A percentile compares a stretch with the other conserved stretches of the same genome.
These are phyloP conservation scores for Remersonia thermophila DNA, from an alignment of 2,329 filamentous ascomycete species.

Conservation along the genomic window DNA sequence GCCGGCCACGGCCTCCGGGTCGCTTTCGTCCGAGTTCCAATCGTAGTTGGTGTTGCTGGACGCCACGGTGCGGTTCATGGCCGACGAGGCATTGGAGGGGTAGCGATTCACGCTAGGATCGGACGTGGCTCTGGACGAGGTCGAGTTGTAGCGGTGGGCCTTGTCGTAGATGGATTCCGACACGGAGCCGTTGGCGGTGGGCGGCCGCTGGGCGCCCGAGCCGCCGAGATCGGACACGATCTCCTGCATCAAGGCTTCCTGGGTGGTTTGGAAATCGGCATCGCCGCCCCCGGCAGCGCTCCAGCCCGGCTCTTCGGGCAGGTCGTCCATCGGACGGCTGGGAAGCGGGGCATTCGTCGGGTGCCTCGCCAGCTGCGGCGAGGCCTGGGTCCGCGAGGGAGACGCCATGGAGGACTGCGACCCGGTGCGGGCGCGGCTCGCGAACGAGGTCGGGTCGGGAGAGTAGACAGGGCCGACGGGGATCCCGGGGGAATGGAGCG, in stretches of 20 bases:
- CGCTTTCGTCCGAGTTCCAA: slow-evolving; percentile 59
- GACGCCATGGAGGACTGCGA: slow-evolving; percentile 37
- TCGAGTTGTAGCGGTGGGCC: slow-evolving; percentile 39
- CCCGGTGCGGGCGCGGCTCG: slow-evolving; percentile 35
- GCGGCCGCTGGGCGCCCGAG: slow-evolving; percentile 26
- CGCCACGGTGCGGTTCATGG: slow-evolving; percentile 26
- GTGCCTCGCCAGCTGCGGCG: slow-evolving; percentile 39
- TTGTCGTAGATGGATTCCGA: slow-evolving; percentile 34
- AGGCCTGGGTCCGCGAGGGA: slow-evolving; percentile 28
- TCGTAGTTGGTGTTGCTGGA: slow-evolving; percentile 25
- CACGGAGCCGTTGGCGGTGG: slow-evolving; percentile 34
- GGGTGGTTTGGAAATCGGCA: slow-evolving; percentile 29
- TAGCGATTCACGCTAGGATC: slow-evolving; percentile 26
- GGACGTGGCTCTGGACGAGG: slow-evolving; percentile 29
- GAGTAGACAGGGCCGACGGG: slow-evolving; percentile 40
- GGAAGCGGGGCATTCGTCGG: slow-evolving; percentile 49
- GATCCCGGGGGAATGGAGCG: slow-evolving; percentile 38
- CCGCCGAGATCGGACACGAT: slow-evolving; percentile 42
- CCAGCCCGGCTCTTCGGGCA: slow-evolving; percentile 32
- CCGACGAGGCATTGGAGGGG: slow-evolving; percentile 29
- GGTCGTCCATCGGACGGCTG: slow-evolving; percentile 36
- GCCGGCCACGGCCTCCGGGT: slow-evolving; percentile 76
- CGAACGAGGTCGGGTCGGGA: slow-evolving; percentile 34
- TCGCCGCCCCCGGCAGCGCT: slow-evolving; percentile 24
- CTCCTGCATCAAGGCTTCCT: slow-evolving; percentile 45